phyloP scores from a whole-genome alignment of 495 filamentous ascomycete genomes.

The Penicillium alfredii region DNA sequence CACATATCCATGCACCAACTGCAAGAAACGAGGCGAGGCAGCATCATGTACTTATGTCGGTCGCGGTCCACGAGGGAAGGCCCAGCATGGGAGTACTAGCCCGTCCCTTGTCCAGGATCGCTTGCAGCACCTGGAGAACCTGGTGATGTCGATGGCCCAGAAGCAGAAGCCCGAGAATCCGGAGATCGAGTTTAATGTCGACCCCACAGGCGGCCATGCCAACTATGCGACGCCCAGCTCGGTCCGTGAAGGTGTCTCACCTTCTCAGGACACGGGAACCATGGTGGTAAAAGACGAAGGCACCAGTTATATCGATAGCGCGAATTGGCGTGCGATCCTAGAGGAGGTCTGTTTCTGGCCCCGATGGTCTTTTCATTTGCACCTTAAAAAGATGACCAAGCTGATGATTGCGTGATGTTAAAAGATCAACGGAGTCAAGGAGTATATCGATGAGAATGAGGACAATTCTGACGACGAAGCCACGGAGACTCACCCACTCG shows the following conservation, averaged over 20 bases:
- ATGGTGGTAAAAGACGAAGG: conserved; percentile 56
- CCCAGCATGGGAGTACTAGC: conserved; percentile 26
- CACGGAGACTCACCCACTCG: conserved; percentile 15
- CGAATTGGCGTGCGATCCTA: conserved; percentile 47
- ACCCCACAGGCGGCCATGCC: neutral
- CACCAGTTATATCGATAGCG: conserved; percentile 43
- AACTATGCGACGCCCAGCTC: conserved; percentile 21
- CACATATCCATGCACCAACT: conserved; percentile 45
- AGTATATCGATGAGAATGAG: conserved; percentile 23
- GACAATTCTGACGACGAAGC: conserved; percentile 22
- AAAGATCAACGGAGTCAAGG: conserved; percentile 35
- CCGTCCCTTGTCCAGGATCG: conserved; percentile 42
- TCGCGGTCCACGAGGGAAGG: conserved; percentile 30
- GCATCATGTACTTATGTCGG: conserved; percentile 39
- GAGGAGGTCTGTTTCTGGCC: conserved; percentile 39
- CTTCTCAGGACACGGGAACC: too few relatives aligned
- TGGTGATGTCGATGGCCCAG: conserved; percentile 44
- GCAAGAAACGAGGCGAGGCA: conserved; percentile 41
- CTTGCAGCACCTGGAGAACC: conserved; percentile 47
- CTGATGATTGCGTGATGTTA: conserved; percentile 8
- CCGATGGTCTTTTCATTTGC: conserved; percentile 3
- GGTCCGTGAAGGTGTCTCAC: too few relatives aligned
- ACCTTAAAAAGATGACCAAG: neutral
- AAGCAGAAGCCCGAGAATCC: conserved; percentile 22
- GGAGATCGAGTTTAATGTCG: conserved; percentile 9